phyloP scores from a whole-genome alignment of 257 asterid species.

The Linderniella brevidens region DNA sequence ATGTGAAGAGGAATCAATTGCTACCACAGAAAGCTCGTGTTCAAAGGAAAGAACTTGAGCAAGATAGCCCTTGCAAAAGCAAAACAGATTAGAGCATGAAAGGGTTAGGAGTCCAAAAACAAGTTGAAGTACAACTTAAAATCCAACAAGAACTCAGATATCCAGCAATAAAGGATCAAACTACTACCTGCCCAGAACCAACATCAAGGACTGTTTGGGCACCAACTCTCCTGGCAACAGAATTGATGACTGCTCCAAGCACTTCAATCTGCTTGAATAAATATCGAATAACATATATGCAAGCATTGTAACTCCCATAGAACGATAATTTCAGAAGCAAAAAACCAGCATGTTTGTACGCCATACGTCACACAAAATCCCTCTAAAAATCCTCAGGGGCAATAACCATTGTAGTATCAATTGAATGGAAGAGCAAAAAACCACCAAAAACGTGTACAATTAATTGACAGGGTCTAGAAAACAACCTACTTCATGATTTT shows the following conservation, averaged over 20 bases:
- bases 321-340: too few relatives aligned
- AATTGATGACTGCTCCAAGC: slow-evolving; percentile 55
- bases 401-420: too few relatives aligned
- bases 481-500: slow-evolving; percentile 85
- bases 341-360: too few relatives aligned
- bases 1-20: slow-evolving; percentile 84
- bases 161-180: not conserved
- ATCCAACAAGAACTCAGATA: not conserved
- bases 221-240: slow-evolving; percentile 44
- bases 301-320: too few relatives aligned
- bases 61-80: slow-evolving; percentile 56
- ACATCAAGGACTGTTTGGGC: slow-evolving; percentile 49
- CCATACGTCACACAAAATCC: too few relatives aligned
- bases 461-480: not conserved
- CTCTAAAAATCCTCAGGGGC: too few relatives aligned
- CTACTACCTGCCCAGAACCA: slow-evolving; percentile 86
- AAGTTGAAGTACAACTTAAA: not conserved
- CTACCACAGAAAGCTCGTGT: slow-evolving; percentile 58
- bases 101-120: slow-evolving; percentile 7
- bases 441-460: not conserved
- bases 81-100: slow-evolving; percentile 1
- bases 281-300: slow-evolving; percentile 5
- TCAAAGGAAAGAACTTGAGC: slow-evolving; percentile 91
- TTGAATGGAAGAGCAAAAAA: not conserved
- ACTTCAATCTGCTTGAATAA: slow-evolving; percentile 45